Evolutionary conservation across 2,329 filamentous ascomycete genomes (phyloP), one percentile per base, ranked within the genome.

Genomic region (Neurospora crassa): DNA sequence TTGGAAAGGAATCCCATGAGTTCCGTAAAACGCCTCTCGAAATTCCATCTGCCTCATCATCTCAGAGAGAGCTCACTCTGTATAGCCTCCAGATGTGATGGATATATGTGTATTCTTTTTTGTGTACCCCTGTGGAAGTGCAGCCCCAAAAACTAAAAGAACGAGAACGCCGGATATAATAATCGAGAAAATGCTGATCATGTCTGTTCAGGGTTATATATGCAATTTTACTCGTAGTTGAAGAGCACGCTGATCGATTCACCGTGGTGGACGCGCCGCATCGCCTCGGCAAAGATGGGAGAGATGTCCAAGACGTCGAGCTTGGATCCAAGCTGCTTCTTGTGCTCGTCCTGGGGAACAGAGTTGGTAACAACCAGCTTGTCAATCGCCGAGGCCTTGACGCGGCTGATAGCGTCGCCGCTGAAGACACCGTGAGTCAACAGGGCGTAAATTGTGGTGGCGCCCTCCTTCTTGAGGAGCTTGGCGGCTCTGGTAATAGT

Each of bases 201-300:
- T 69, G 68, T 34, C 53, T 63, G 53, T 63, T 67, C 70, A 68
- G 63, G 45, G 47, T 71, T 71, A 72, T 69, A 53, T 34, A 37
- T 67, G 69, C 43, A 67, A 14, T 70, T 70, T 76, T 77, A 94
- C 79, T 93, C 91, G 81, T 93, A 91, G 79, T 94, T 91, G 82
- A 99, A 99, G 69, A 99, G 87, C 73, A 96, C 93, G 80, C 94
- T 97, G 82, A 99, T 97, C 78, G 93, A 97, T 84, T 99, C 96
- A 78, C 96, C 96, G 81, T 98, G 94, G 82, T 99, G 96, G 72
- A 98, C 95, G 74, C 96, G 90, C 74, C 96, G 92, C 76, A 98
- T 97, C 69, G 96, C 93, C 86, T 98, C 95, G 72, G 93, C 94
- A 80, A 98, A 97, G 72, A 97, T 90, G 76, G 92, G 91, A 70